These are phyloP conservation scores for Kodamaea leandrae DNA, from an alignment of 805 yeast species.

Conservation along the genomic window DNA sequence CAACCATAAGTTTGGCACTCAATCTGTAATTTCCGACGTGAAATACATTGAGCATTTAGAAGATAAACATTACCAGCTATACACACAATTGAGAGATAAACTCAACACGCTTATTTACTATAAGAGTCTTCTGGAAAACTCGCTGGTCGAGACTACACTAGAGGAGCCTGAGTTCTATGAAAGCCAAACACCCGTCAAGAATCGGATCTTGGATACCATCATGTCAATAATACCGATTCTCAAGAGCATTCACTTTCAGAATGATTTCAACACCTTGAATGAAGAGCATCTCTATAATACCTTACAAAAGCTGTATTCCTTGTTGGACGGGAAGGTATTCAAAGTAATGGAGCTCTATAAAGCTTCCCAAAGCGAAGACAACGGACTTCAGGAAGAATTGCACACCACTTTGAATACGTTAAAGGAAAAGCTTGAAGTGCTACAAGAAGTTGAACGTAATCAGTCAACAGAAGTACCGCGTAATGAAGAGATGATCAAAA, in stretches of 20 bases:
- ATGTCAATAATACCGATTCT: slow-evolving; percentile 7
- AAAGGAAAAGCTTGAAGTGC: neutral
- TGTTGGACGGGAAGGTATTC: slow-evolving; percentile 5
- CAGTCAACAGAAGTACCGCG: too few species aligned
- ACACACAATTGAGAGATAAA: slow-evolving; percentile 22
- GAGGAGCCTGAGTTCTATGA: slow-evolving; percentile 4
- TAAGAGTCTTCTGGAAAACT: slow-evolving; percentile 15
- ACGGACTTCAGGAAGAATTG: neutral
- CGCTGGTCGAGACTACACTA: neutral
- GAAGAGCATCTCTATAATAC: neutral
- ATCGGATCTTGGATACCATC: slow-evolving; percentile 5
- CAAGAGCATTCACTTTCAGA: slow-evolving; percentile 7
- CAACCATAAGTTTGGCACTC: slow-evolving; percentile 33
- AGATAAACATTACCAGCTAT: slow-evolving; percentile 22
- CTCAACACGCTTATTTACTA: slow-evolving; percentile 30
- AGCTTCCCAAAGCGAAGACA: neutral
- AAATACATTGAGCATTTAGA: slow-evolving; percentile 20
- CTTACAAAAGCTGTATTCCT: slow-evolving; percentile 4
- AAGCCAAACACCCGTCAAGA: slow-evolving; percentile 4
- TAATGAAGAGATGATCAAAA: neutral
- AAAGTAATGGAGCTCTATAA: neutral
- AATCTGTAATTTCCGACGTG: slow-evolving; percentile 17
- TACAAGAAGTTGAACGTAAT: neutral
- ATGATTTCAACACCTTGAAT: neutral
- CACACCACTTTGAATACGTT: neutral